phyloP scores from a whole-genome alignment of 768 basidiomycete genomes.

The Lentinus tigrinus region DNA sequence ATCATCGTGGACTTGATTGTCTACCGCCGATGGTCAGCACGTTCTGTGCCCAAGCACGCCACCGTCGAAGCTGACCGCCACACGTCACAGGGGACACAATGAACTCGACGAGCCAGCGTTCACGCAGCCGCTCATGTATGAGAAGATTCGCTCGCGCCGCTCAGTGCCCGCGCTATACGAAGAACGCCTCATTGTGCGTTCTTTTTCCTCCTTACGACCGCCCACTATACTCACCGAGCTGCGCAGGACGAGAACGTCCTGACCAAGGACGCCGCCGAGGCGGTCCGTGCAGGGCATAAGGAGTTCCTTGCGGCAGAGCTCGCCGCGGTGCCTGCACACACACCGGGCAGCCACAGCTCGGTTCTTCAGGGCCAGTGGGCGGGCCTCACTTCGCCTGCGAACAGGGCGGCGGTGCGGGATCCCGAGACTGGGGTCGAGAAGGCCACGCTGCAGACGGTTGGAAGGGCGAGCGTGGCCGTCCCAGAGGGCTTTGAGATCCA shows the following conservation, averaged over 20 bases:
- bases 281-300: constrained; percentile 59
- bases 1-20: constrained; percentile 88
- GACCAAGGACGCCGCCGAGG: constrained; percentile 44
- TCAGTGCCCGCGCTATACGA: constrained; percentile 85
- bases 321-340: constrained; percentile 44
- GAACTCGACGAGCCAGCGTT: constrained; percentile 86
- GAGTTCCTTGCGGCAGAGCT: constrained; percentile 64
- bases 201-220: background rate
- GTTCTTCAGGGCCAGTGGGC: constrained; percentile 71
- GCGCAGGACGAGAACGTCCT: constrained; percentile 48
- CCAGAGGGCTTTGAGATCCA: constrained; percentile 73
- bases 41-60: background rate
- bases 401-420: constrained; percentile 45
- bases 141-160: constrained; percentile 73
- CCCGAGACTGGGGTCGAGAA: constrained; percentile 69
- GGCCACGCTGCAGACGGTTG: constrained; percentile 55
- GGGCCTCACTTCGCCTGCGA: constrained; percentile 57
- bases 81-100: constrained; percentile 70
- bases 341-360: constrained; percentile 46
- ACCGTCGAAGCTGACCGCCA: background rate
- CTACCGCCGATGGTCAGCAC: constrained; percentile 72
- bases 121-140: constrained; percentile 90
- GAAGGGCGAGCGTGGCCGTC: constrained; percentile 62
- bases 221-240: background rate
- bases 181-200: constrained; percentile 66